Evolutionary conservation across 2,329 filamentous ascomycete genomes (phyloP).

Genomic region (Fusarium guadeloupense): DNA sequence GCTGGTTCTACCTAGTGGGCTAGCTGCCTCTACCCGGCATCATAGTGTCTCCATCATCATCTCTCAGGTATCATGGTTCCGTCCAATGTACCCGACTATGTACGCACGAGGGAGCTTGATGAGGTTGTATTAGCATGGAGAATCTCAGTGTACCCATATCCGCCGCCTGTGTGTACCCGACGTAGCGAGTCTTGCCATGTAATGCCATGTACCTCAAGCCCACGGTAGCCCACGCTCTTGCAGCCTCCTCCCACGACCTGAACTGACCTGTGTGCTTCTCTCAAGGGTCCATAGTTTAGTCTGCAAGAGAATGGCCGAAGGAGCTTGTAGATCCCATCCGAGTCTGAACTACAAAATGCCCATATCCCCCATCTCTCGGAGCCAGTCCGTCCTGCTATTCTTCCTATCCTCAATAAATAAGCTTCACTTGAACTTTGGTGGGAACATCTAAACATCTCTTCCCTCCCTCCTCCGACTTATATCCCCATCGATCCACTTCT

Average conservation of each 20-base stretch:
- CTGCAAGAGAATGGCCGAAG: conserved; percentile 21
- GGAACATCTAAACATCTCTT: conserved; percentile 14
- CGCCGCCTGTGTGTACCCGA: conserved; percentile 29
- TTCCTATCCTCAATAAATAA: conserved; percentile 29
- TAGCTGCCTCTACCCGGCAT: conserved; percentile 30
- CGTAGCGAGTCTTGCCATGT: conserved; percentile 25
- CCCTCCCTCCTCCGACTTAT: conserved; percentile 1
- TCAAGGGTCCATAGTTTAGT: conserved; percentile 32
- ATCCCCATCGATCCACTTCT: conserved; percentile 11
- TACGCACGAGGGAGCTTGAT: conserved; percentile 16
- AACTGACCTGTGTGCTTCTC: conserved; percentile 17
- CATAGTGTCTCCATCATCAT: conserved; percentile 35
- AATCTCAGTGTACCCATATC: conserved; percentile 28
- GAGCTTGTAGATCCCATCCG: conserved; percentile 37
- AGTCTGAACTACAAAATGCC: conserved; percentile 42
- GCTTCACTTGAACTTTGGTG: conserved; percentile 12
- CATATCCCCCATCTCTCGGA: conserved; percentile 34
- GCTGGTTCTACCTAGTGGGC: conserved; percentile 10
- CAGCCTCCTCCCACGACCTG: conserved; percentile 10
- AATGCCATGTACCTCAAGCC: conserved; percentile 31
- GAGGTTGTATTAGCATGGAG: conserved; percentile 37
- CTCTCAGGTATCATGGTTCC: conserved; percentile 33
- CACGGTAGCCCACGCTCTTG: conserved; percentile 29
- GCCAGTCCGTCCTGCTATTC: conserved; percentile 23
- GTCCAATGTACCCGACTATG: conserved; percentile 16